Evolutionary conservation across 2,329 filamentous ascomycete species (phyloP).

Genomic region (Sphaerostilbella broomeana): DNA sequence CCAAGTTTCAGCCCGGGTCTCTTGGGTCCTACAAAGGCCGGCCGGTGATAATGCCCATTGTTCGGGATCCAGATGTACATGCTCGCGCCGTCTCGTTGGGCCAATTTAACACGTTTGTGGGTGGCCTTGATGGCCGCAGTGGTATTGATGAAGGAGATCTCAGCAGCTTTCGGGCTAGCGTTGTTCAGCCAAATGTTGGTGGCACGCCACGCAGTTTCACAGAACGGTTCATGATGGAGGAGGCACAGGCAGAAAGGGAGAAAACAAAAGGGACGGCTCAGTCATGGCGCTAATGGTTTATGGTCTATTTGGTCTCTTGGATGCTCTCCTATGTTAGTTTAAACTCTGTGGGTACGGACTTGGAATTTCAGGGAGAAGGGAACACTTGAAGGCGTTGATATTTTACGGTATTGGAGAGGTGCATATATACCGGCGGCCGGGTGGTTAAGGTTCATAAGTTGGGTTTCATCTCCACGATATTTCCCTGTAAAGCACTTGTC

Average conservation of each 20-base stretch:
- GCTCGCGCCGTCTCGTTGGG: slow-evolving; percentile 43
- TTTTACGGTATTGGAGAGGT: slow-evolving; percentile 2
- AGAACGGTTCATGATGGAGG: slow-evolving; percentile 44
- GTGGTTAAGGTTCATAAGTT: slow-evolving; percentile 2
- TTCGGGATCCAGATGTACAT: slow-evolving; percentile 43
- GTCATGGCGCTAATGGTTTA: slow-evolving; percentile 9
- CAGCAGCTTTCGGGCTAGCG: slow-evolving; percentile 37
- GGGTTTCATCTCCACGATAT: not conserved
- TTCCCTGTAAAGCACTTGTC: slow-evolving; percentile 1
- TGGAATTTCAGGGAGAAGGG: slow-evolving; percentile 18
- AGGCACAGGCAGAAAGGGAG: slow-evolving; percentile 29
- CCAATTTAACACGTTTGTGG: slow-evolving; percentile 45
- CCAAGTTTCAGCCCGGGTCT: slow-evolving; percentile 34
- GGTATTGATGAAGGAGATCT: slow-evolving; percentile 41
- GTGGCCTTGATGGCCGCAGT: slow-evolving; percentile 45
- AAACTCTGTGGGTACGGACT: slow-evolving; percentile 16
- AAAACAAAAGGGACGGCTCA: slow-evolving; percentile 17
- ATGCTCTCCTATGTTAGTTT: slow-evolving; percentile 17
- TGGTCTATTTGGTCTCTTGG: slow-evolving; percentile 19
- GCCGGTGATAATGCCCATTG: slow-evolving; percentile 45
- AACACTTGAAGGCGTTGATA: slow-evolving; percentile 26
- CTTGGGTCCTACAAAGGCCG: slow-evolving; percentile 50
- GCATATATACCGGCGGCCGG: not conserved
- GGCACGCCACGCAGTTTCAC: slow-evolving; percentile 42
- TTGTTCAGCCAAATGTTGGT: slow-evolving; percentile 33